Conservation (phyloP, 1,284 basidiomycete genomes). For the Sanghuangporus weigelae region DNA sequence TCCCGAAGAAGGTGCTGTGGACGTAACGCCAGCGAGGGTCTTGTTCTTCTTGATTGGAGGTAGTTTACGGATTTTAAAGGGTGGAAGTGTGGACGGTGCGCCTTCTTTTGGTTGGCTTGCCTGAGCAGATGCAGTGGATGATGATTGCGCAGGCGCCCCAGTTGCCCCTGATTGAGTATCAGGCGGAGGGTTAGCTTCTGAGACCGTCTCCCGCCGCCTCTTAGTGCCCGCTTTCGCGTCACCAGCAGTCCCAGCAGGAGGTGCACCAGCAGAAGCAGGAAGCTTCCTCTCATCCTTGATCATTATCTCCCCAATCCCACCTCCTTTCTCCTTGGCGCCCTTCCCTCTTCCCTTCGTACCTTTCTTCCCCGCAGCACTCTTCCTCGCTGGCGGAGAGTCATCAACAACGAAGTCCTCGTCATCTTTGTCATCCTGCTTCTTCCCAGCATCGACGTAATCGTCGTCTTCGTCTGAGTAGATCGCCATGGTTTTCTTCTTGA, state of each 20-base stretch:
- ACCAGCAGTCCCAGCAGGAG: not conserved
- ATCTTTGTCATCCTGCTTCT: conserved; percentile 12
- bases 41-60: conserved; percentile 75
- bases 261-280: conserved; percentile 1
- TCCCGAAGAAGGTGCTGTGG: conserved; percentile 21
- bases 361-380: conserved; percentile 22
- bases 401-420: conserved; percentile 33
- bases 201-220: conserved; percentile 9
- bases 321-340: conserved; percentile 23
- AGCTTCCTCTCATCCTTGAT: conserved; percentile 39
- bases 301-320: conserved; percentile 28
- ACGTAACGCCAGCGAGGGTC: conserved; percentile 20
- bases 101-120: conserved; percentile 18
- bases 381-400: conserved; percentile 24
- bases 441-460: conserved; percentile 14
- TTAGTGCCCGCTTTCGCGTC: conserved; percentile 11
- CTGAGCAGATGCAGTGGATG: not conserved
- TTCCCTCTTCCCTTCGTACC: conserved; percentile 16
- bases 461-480: conserved; percentile 25
- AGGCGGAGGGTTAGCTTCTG: conserved; percentile 2
- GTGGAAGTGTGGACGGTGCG: conserved; percentile 18
- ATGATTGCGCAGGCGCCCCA: not conserved
- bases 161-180: not conserved
- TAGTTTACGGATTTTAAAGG: conserved; percentile 56
- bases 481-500: conserved; percentile 17